Conservation (phyloP, 2,329 filamentous ascomycete species). For the Cryphonectria japonica region DNA sequence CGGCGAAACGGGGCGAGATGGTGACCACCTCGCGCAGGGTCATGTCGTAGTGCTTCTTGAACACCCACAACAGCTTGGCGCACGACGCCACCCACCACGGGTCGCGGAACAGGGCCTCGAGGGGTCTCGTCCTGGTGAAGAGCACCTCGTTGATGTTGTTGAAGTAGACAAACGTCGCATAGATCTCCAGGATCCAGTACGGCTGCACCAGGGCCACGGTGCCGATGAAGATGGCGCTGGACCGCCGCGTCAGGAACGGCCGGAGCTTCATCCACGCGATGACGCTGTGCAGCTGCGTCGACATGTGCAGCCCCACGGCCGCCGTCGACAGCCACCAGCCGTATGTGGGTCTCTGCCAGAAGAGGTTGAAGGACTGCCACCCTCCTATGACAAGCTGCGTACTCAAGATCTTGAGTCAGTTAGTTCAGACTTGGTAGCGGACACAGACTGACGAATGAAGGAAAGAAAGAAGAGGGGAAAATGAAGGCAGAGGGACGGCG, state of each 20-base stretch:
- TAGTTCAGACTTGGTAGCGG: constrained; percentile 51
- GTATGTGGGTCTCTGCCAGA: constrained; percentile 47
- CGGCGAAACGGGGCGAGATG: constrained; percentile 66
- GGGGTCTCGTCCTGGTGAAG: constrained; percentile 20
- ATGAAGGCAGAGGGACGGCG: constrained; percentile 51
- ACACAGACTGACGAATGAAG: constrained; percentile 38
- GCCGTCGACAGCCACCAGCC: constrained; percentile 67
- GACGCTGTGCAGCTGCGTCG: constrained; percentile 67
- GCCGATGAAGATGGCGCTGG: constrained; percentile 59
- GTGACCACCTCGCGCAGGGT: constrained; percentile 59
- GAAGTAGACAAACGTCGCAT: constrained; percentile 68
- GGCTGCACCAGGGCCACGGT: constrained; percentile 63
- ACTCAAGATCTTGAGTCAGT: constrained; percentile 28
- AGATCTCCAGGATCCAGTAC: constrained; percentile 68
- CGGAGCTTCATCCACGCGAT: constrained; percentile 70
- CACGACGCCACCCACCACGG: constrained; percentile 72
- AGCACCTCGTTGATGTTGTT: constrained; percentile 23
- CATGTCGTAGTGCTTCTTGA: constrained; percentile 65
- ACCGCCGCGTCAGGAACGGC: constrained; percentile 57
- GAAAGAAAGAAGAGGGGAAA: constrained; percentile 58
- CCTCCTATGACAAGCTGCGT: constrained; percentile 26
- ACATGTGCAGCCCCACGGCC: constrained; percentile 64
- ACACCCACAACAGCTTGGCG: constrained; percentile 63
- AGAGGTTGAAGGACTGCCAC: constrained; percentile 38
- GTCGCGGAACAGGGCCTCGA: constrained; percentile 44